A percentile compares a stretch with the other conserved stretches of the same genome.
phyloP scores from a whole-genome alignment of 345 rosid species.

The Gossypium anomalum region DNA sequence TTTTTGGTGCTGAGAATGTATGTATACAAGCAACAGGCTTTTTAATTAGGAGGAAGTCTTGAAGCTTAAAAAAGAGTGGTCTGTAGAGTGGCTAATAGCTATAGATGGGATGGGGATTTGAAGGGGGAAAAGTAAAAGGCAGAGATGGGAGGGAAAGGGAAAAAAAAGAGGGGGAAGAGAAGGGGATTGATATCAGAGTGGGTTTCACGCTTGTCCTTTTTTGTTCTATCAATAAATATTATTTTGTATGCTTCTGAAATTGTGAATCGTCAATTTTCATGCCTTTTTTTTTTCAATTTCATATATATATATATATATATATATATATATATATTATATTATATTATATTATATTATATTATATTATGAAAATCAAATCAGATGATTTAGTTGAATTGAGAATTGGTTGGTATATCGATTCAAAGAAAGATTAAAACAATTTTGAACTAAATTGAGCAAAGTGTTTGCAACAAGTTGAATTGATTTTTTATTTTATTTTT shows the following conservation, averaged over 20 bases:
- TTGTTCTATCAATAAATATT: slow-evolving; percentile 16
- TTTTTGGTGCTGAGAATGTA: slow-evolving; percentile 1
- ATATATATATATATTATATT: no score
- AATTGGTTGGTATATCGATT: no score
- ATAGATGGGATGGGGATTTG: not conserved
- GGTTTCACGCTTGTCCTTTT: slow-evolving; percentile 61
- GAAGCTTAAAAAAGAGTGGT: not conserved
- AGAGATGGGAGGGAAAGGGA: slow-evolving; percentile 21
- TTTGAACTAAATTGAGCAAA: no score
- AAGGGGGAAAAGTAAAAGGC: slow-evolving; percentile 19
- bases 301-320: no score
- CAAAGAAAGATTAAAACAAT: accelerated
- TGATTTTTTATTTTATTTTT: no score
- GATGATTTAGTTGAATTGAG: accelerated
- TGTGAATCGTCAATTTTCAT: not conserved
- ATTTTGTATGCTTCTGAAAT: not conserved
- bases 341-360: no score
- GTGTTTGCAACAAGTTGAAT: no score
- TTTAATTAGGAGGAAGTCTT: not conserved
- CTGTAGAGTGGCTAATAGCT: slow-evolving; percentile 9
- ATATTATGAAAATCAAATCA: no score
- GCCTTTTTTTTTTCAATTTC: not conserved
- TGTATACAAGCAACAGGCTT: not conserved
- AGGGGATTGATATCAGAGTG: slow-evolving; percentile 32
- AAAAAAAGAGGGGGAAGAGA: not conserved